Conservation (phyloP, 78 protist species). For the Thecamonas trahens region DNA sequence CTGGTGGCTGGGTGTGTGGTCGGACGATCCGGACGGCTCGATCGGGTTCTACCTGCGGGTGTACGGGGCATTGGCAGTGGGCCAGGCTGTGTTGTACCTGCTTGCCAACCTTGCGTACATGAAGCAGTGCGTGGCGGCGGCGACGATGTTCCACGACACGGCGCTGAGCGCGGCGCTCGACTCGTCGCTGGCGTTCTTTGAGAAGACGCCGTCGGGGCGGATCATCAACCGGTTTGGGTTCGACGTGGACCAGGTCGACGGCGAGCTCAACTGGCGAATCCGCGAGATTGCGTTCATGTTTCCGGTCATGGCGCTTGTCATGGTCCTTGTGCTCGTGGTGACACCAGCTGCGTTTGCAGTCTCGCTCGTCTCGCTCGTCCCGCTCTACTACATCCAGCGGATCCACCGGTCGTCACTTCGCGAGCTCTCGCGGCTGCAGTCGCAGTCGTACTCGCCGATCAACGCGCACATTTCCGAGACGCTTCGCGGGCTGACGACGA, state of each 20-base stretch:
- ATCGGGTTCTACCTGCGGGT: not conserved
- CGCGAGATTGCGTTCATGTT: not conserved
- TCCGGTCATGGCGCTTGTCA: not conserved
- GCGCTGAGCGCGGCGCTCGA: slow-evolving; percentile 12
- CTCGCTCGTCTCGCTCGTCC: slow-evolving; percentile 32
- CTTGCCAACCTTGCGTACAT: not conserved
- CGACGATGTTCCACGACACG: not conserved
- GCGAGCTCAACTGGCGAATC: not conserved
- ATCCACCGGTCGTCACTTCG: slow-evolving; percentile 29
- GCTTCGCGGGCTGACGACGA: slow-evolving; percentile 21
- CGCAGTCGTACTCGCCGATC: slow-evolving; percentile 33
- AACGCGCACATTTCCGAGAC: slow-evolving; percentile 16
- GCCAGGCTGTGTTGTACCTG: not conserved
- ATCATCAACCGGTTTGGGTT: slow-evolving; percentile 90
- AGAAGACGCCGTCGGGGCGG: slow-evolving; percentile 95
- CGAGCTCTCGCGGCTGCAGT: slow-evolving; percentile 71
- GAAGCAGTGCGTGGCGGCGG: not conserved
- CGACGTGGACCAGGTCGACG: slow-evolving; percentile 54
- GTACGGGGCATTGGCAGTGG: not conserved
- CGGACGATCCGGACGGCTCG: not conserved
- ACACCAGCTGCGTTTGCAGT: not conserved
- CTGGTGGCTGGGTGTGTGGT: slow-evolving; percentile 24
- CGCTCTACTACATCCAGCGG: slow-evolving; percentile 35
- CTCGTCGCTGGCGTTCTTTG: slow-evolving; percentile 94
- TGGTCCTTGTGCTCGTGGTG: not conserved